Evolutionary conservation across 345 rosid genomes (phyloP), one percentile per base, ranked within the genome.

Genomic region (Passiflora organensis): DNA sequence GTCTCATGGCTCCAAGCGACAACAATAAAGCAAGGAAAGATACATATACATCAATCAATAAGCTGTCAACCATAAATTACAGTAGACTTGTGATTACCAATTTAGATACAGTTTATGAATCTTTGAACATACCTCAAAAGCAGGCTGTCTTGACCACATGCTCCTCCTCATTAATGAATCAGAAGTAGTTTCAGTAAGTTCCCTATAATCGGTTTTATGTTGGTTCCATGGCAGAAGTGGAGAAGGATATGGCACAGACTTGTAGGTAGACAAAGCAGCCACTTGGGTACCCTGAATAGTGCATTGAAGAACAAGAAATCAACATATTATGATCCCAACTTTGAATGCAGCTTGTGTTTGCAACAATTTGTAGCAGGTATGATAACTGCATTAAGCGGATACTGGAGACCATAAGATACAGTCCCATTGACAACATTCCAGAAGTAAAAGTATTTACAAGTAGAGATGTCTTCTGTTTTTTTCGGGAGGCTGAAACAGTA

Each of bases 91-190:
- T n/a, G n/a, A 28, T 2, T 2, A 28, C 34, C 3, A 28, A 28
- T 8, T 2, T 28, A 16, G 10, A 25, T 19, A 12, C 37, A n/a
- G 14, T 34, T 48, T 18, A 23, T 6, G 24, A 45, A 38, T 34
- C 68, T 22, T 61, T 20, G 41, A 21, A 50, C 59, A 59, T 79
- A 85, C 99, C 80, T 89, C 91, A 1, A 51, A 56, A 56, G 86
- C 78, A 51, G 99, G 99, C 97, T 97, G 89, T 69, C 80, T 86
- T 44, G 99, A 89, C 99, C 94, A 83, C n/a, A 89, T 90, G 76
- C 77, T 85, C 78, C 79, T 87, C 59, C 99, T 97, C 47, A 93
- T 66, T 47, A 83, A 69, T 34, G 70, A 65, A 63, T 80, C 75
- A 36, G 50, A 53, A 24, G 62, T 56, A 42, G 73, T 67, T 69